Evolutionary conservation across 331 rosid genomes (phyloP).

Genomic region (Erythrophleum ivorense): DNA sequence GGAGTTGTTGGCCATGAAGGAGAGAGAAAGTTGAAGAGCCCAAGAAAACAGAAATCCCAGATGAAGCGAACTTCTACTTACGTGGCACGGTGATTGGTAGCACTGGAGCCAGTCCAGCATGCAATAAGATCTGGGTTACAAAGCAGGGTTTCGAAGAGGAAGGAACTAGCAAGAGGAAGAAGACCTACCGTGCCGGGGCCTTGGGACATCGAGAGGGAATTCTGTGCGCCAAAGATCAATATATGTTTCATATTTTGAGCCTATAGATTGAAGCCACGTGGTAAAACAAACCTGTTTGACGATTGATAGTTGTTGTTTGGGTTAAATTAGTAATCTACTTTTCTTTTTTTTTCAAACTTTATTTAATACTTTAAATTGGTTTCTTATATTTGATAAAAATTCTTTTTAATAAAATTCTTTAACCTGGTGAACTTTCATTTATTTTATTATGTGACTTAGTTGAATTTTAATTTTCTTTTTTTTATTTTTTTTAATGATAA

Average conservation of each 20-base stretch:
- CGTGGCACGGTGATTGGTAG: slow-evolving; percentile 34
- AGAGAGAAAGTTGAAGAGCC: slow-evolving; percentile 20
- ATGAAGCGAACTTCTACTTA: slow-evolving; percentile 3
- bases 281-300: too few relatives aligned
- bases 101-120: neutral
- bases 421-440: too few relatives aligned
- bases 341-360: too few relatives aligned
- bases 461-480: too few relatives aligned
- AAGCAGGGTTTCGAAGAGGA: neutral
- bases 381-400: too few relatives aligned
- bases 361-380: too few relatives aligned
- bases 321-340: too few relatives aligned
- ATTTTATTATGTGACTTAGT: too few relatives aligned
- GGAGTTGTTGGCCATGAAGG: slow-evolving; percentile 70
- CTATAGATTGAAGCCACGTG: neutral
- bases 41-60: neutral
- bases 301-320: neutral
- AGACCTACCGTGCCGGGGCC: neutral
- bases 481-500: too few relatives aligned
- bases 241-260: neutral
- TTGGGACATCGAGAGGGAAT: neutral
- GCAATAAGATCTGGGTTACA: neutral
- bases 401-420: too few relatives aligned
- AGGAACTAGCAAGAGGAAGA: neutral
- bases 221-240: neutral